These are phyloP conservation scores for Lotus japonicus DNA, from an alignment of 306 rosid genomes.

Conservation along the genomic window DNA sequence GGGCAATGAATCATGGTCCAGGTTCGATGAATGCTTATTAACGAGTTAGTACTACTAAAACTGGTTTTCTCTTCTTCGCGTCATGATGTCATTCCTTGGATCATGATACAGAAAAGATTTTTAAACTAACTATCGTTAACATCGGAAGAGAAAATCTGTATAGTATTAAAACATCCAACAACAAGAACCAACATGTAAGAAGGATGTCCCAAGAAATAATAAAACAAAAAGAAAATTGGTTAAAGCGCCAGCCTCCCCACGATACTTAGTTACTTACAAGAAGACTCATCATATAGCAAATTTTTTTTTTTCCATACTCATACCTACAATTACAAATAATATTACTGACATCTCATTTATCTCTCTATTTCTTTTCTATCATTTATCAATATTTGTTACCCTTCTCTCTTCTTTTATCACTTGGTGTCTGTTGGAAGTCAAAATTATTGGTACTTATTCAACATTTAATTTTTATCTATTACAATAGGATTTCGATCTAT, in stretches of 20 bases:
- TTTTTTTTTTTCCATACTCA: too few species aligned
- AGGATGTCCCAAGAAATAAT: not conserved
- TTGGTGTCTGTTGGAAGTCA: too few species aligned
- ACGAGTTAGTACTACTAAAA: not conserved
- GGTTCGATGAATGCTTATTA: conserved; percentile 34
- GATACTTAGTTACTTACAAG: not conserved
- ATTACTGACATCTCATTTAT: too few species aligned
- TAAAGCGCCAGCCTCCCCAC: not conserved
- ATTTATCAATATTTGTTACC: too few species aligned
- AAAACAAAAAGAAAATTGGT: not conserved
- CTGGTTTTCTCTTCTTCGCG: not conserved
- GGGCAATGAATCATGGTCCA: conserved; percentile 19
- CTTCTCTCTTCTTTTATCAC: too few species aligned
- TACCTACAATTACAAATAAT: too few species aligned
- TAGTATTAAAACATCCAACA: not conserved
- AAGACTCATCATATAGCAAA: too few species aligned
- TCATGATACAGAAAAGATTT: not conserved
- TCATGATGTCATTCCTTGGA: not conserved
- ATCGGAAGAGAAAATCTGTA: not conserved
- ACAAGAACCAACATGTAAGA: not conserved
- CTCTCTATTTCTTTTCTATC: too few species aligned
- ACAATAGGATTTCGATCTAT: too few species aligned
- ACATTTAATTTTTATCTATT: too few species aligned
- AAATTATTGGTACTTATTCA: too few species aligned
- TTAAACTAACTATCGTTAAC: not conserved